phyloP scores from a whole-genome alignment of 2,329 filamentous ascomycete species.

The Colletotrichum liriopes region DNA sequence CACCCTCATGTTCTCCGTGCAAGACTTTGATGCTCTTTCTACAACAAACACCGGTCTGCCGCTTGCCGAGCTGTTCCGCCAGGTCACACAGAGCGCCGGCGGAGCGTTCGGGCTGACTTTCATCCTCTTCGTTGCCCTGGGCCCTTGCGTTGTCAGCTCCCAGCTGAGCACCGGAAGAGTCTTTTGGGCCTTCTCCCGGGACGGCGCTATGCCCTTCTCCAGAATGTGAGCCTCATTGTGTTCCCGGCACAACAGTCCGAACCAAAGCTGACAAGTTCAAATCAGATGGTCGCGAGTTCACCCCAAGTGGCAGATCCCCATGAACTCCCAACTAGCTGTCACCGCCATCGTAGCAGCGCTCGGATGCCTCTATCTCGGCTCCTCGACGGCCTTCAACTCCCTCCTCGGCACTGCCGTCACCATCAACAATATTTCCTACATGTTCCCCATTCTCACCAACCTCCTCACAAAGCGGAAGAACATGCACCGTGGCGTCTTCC shows the following conservation, averaged over 20 bases:
- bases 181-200: constrained; percentile 62
- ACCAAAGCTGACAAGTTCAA: not conserved
- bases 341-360: constrained; percentile 55
- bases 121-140: constrained; percentile 60
- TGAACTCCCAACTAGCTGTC: constrained; percentile 56
- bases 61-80: constrained; percentile 62
- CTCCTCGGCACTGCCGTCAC: constrained; percentile 57
- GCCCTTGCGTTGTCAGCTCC: constrained; percentile 56
- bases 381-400: constrained; percentile 61
- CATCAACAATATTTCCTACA: constrained; percentile 62
- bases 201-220: constrained; percentile 58
- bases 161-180: constrained; percentile 54
- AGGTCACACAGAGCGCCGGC: constrained; percentile 57
- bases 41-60: constrained; percentile 60
- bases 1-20: constrained; percentile 67
- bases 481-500: constrained; percentile 58
- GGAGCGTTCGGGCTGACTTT: constrained; percentile 60
- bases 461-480: constrained; percentile 56
- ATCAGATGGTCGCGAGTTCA: constrained; percentile 57
- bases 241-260: constrained; percentile 42
- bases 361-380: constrained; percentile 61
- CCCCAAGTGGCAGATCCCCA: constrained; percentile 53
- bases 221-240: constrained; percentile 43
- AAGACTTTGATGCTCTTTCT: constrained; percentile 61
- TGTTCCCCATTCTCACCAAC: constrained; percentile 63